These are phyloP conservation scores for Neurospora sp. DNA, from an alignment of 495 filamentous ascomycete species.

Conservation along the genomic window DNA sequence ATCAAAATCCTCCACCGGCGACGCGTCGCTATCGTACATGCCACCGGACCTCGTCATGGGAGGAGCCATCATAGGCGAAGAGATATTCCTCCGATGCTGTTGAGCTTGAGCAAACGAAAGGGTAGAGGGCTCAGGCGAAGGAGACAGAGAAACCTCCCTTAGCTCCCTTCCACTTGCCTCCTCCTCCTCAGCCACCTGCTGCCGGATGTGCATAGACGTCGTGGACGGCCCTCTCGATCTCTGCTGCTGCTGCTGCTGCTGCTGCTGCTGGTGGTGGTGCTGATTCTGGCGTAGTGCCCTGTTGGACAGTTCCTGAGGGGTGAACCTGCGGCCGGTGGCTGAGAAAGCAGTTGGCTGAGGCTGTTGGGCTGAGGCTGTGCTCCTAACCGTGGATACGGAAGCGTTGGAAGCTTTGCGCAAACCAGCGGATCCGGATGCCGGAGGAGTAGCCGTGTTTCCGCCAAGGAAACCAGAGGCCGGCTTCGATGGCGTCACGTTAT, in stretches of 20 bases:
- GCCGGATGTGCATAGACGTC: background rate
- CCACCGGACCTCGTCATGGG: conserved; percentile 55
- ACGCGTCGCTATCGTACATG: conserved; percentile 61
- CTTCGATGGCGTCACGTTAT: conserved; percentile 55
- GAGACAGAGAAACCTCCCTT: background rate
- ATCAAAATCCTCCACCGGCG: conserved; percentile 43
- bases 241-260: background rate
- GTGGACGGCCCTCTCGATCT: conserved; percentile 21
- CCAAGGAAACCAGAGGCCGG: conserved; percentile 44
- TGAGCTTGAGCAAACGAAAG: conserved; percentile 1
- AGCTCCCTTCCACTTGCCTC: conserved; percentile 19
- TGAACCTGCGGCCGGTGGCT: conserved; percentile 41
- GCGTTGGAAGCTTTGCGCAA: background rate
- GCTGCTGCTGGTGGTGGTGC: background rate
- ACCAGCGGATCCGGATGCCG: conserved; percentile 43
- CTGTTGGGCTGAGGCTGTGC: conserved; percentile 29
- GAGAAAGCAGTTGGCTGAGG: conserved; percentile 42
- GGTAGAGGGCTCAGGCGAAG: background rate
- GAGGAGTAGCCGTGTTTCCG: conserved; percentile 68
- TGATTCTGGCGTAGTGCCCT: conserved; percentile 15
- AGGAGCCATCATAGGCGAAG: conserved; percentile 39
- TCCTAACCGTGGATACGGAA: background rate
- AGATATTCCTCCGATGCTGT: background rate
- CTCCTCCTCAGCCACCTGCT: conserved; percentile 18
- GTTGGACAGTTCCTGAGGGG: conserved; percentile 37